Base-by-base conservation (phyloP, 768 basidiomycete genomes). In the Suillus clintonianus region DNA sequence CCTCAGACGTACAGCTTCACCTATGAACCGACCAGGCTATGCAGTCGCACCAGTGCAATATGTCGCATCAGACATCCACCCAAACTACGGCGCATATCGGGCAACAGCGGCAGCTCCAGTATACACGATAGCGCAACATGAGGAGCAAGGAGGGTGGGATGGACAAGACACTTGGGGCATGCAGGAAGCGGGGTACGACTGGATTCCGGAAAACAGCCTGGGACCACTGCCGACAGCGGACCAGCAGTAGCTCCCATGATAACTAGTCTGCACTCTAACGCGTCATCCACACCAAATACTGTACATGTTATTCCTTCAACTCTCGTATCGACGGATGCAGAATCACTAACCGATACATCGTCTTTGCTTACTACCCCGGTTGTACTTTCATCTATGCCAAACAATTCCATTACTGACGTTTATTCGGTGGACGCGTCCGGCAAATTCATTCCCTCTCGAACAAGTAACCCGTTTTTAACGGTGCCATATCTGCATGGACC, bases 401-500 rank as follows among this genome's bases (percentile, higher is more conserved):
- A n/a, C n/a, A n/a, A n/a, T n/a, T n/a, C n/a, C n/a, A n/a, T n/a
- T n/a, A n/a, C n/a, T n/a, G n/a, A n/a, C n/a, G n/a, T n/a, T n/a
- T n/a, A n/a, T n/a, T n/a, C n/a, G n/a, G n/a, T n/a, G n/a, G n/a
- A n/a, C n/a, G n/a, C n/a, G n/a, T n/a, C n/a, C n/a, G n/a, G n/a
- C n/a, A n/a, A n/a, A n/a, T n/a, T n/a, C n/a, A n/a, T n/a, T n/a
- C n/a, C n/a, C n/a, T n/a, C n/a, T n/a, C n/a, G n/a, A n/a, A n/a
- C n/a, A 2, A 45, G 62, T 7, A 8, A 27, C 5, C 63, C 15
- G 5, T 64, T 64, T 24, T 17, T 51, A 17, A 32, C 55, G 0
- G 30, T 47, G 1, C 27, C 47, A 2, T 4, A 36, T 13, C 14
- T 70, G 24, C 47, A 66, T 1, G 62, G 71, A 24, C 68, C 68